Base-by-base conservation (phyloP, 2,329 filamentous ascomycete species). In the Fusarium acutatum region DNA sequence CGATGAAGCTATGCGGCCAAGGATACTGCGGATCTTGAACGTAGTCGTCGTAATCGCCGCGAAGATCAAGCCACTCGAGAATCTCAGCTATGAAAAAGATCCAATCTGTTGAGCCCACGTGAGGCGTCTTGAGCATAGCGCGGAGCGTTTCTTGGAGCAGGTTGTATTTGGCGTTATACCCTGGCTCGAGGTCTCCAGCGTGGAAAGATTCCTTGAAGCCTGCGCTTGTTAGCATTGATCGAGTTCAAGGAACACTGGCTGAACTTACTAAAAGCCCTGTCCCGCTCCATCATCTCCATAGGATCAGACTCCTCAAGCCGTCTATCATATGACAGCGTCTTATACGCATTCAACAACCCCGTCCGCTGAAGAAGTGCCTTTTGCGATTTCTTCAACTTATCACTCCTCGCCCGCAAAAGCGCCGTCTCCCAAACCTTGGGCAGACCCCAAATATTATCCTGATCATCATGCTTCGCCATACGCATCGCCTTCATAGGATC, bases 161-260 rank as follows among this genome's bases (percentile, higher is more conserved):
- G 1, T 34, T 9, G 24, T 67, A 79, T 4, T 69, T 76, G 12
- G 72, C 46, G 17, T 62, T 78, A 15, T 60, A 64, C 5, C 70
- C 78, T 20, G 77, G 78, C 17, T 80, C 78, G 3, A 80, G 71
- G 28, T 80, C 78, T 24, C 69, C 79, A 0, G 57, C 69, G 22
- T 80, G 78, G 24, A 80, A 76, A 3, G 78, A 65, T 18, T 77
- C 66, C 34, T 80, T 79, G 20, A 78, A 80, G 1, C 66, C 77
- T 78, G 5, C 0, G 3, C 11, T 4, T 5, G 7, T 28, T 7
- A 35, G 24, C n/a, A 3, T 40, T 34, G 8, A 41, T n/a, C n/a
- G n/a, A n/a, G n/a, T n/a, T n/a, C n/a, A n/a, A n/a, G n/a, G n/a
- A n/a, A n/a, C n/a, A n/a, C n/a, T n/a, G n/a, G n/a, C n/a, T n/a